Conservation (phyloP, 305 asterid genomes). For the Fraxinus albicans region DNA sequence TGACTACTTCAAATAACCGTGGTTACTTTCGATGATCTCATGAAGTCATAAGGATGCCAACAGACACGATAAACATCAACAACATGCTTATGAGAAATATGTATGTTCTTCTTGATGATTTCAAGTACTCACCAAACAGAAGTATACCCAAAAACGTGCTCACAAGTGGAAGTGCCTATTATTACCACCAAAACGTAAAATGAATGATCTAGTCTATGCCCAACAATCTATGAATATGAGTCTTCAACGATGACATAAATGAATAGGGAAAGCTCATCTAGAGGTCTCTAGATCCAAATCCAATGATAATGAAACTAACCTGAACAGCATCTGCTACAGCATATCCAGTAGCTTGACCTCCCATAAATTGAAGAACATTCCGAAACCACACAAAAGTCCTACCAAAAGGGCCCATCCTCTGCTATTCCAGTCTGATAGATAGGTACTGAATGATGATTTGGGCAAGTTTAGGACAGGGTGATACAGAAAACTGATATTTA, state of each 20-base stretch:
- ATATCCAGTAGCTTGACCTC: constrained; percentile 43
- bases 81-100: constrained; percentile 31
- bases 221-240: no score
- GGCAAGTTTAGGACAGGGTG: constrained; percentile 43
- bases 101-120: no score
- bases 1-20: background rate
- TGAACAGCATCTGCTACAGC: constrained; percentile 72
- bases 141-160: no score
- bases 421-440: constrained; percentile 52
- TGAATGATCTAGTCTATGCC: no score
- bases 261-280: no score
- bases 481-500: constrained; percentile 45
- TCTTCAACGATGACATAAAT: no score
- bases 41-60: constrained; percentile 53
- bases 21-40: constrained; percentile 43
- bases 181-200: no score
- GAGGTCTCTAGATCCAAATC: background rate
- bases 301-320: constrained; percentile 25
- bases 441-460: constrained; percentile 42
- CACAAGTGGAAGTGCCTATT: no score
- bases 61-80: constrained; percentile 48
- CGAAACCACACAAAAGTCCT: constrained; percentile 54
- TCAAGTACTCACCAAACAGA: no score
- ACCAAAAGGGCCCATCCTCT: constrained; percentile 62
- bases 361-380: constrained; percentile 65